Percentiles rank a stretch among this genome's conserved stretches.
Evolutionary conservation across 345 rosid species (phyloP).

Genomic region (Salix viminalis): DNA sequence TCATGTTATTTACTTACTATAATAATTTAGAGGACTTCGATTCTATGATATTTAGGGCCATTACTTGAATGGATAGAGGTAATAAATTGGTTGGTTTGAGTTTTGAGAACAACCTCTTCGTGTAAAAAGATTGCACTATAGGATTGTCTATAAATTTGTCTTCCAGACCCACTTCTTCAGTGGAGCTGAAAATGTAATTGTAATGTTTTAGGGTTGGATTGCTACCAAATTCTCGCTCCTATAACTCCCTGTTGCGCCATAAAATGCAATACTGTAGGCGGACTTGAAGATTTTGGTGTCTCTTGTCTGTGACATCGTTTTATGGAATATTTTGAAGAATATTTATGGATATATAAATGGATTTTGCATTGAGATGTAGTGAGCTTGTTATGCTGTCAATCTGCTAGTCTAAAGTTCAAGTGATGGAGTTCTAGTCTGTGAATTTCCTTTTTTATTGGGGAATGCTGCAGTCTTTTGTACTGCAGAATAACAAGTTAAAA

Average conservation of each 20-base stretch:
- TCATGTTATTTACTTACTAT: background rate
- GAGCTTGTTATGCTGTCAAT: background rate
- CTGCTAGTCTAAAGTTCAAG: background rate
- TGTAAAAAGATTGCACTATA: background rate
- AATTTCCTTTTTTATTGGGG: background rate
- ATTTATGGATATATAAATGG: background rate
- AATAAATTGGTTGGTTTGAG: background rate
- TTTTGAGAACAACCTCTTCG: background rate
- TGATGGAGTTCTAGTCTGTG: background rate
- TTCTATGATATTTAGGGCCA: background rate
- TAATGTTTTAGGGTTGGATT: background rate
- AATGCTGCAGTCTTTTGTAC: background rate
- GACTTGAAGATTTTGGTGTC: background rate
- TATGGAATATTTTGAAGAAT: background rate
- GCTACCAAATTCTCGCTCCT: background rate
- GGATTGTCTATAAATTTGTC: background rate
- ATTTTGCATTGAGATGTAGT: background rate
- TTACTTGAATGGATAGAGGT: background rate
- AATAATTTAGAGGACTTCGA: background rate
- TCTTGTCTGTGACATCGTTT: background rate
- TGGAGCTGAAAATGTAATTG: background rate
- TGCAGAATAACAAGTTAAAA: background rate
- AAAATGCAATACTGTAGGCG: background rate
- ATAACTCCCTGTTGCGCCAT: background rate
- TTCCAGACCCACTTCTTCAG: background rate